Base-by-base conservation (phyloP, 352 stramenopile genomes). In the Globisporangium heterothallicum region DNA sequence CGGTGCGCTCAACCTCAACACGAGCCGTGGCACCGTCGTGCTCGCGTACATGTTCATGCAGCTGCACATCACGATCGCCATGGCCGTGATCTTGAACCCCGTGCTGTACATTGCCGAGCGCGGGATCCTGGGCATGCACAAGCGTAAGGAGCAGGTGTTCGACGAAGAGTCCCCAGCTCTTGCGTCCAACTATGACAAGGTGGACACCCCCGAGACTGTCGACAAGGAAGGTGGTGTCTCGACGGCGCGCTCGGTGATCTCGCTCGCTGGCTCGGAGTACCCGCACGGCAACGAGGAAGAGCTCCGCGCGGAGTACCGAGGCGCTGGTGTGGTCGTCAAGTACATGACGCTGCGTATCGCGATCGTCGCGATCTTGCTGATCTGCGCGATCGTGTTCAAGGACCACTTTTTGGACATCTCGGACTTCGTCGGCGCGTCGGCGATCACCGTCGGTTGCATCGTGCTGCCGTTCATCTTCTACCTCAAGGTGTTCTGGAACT, bases 31-130 rank as follows among this genome's bases (percentile, higher is more conserved):
- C 56, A 62, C 60, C 50, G 69, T 82, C 49, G 69, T 81, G 48
- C 53, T 81, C 12, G 74, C 67, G 8, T 85, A 74, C 46, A 58
- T 76, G 55, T 82, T 77, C 63, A 84, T 84, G 73, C 73, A 82
- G 56, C 44, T 84, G 44, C 73, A 84, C 56, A 76, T 84, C 54
- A 77, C 69, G 41, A 82, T 84, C 50, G 73, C 71, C 3, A 72
- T 82, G 55, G 74, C 68, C 19, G 68, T 82, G 21, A 81, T 84
- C 51, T 42, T 84, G 36, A 76, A 78, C 49, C 73, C 73, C 6
- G 71, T 78, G 48, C 50, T 84, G 14, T 80, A 82, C 56, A 78
- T 84, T 35, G 64, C 65, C 19, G 73, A 84, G 59, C 70, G 73
- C 21, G 67, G 61, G 1, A 56, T 84, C 56, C 47, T 84, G 38